Conservation (phyloP, 31 red algal species). For the Odonthalia washingtoniensis region DNA sequence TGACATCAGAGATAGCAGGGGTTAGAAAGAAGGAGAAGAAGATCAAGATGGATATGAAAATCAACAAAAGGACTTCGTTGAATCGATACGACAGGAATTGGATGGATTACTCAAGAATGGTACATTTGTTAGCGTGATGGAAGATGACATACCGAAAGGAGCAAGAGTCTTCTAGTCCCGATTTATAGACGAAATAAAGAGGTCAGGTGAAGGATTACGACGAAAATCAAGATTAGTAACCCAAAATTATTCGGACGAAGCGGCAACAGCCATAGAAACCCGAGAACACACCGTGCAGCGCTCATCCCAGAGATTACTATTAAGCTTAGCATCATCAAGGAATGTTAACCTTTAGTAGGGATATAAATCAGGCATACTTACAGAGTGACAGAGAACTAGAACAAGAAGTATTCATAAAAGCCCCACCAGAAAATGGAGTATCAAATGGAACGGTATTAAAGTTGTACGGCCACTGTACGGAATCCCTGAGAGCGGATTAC, state of each 20-base stretch:
- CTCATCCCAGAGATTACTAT: no score
- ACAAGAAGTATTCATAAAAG: conserved; percentile 7
- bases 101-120: conserved; percentile 24
- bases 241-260: conserved; percentile 28
- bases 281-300: no score
- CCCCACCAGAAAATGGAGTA: conserved; percentile 21
- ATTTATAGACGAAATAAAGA: conserved; percentile 32
- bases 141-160: background rate
- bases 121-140: conserved; percentile 25
- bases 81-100: no score
- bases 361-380: conserved; percentile 41
- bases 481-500: conserved; percentile 41
- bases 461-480: conserved; percentile 35
- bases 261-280: no score
- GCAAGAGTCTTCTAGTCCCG: conserved; percentile 11
- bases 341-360: no score
- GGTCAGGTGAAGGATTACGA: background rate
- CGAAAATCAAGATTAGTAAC: no score
- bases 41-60: no score
- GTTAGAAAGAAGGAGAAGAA: no score
- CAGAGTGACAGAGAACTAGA: conserved; percentile 21
- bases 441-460: conserved; percentile 12
- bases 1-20: no score
- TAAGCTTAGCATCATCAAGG: no score
- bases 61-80: no score